Evolutionary conservation across 1,284 basidiomycete genomes (phyloP).

Genomic region (Tilletia walkeri): DNA sequence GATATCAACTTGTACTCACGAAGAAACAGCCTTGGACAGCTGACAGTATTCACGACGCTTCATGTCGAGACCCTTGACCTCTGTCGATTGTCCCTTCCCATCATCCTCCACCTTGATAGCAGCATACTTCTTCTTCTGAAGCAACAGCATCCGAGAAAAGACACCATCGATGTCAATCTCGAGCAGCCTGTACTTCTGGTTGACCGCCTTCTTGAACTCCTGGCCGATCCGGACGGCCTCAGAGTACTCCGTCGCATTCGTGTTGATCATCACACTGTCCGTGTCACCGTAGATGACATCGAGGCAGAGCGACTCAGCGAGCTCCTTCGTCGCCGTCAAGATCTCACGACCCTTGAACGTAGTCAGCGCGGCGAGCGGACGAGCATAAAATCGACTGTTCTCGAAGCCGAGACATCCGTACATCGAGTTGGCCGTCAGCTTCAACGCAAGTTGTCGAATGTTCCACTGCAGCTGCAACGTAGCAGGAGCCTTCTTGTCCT

Average conservation of each 20-base stretch:
- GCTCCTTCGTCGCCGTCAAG: slow-evolving; percentile 83
- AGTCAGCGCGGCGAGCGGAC: slow-evolving; percentile 89
- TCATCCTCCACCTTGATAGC: slow-evolving; percentile 72
- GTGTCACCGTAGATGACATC: slow-evolving; percentile 99
- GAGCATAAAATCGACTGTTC: slow-evolving; percentile 94
- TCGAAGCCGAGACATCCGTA: slow-evolving; percentile 99
- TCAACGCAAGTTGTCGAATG: slow-evolving; percentile 94
- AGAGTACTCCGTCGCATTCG: slow-evolving; percentile 80
- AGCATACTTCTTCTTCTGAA: slow-evolving; percentile 99
- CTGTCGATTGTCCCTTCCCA: slow-evolving; percentile 56
- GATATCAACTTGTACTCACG: slow-evolving; percentile 62
- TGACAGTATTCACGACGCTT: slow-evolving; percentile 93
- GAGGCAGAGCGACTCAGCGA: slow-evolving; percentile 83
- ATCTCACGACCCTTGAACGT: slow-evolving; percentile 99
- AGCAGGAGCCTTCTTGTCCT: slow-evolving; percentile 73
- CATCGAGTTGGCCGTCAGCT: slow-evolving; percentile 99
- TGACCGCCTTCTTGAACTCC: slow-evolving; percentile 92
- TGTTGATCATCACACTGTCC: slow-evolving; percentile 98
- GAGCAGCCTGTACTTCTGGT: slow-evolving; percentile 88
- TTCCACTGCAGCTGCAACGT: slow-evolving; percentile 84
- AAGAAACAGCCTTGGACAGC: slow-evolving; percentile 86
- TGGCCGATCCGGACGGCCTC: slow-evolving; percentile 88
- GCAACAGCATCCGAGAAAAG: slow-evolving; percentile 84
- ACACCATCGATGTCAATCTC: slow-evolving; percentile 96
- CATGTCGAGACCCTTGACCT: slow-evolving; percentile 98